These are phyloP conservation scores for Phaeolepiota aurea DNA, from an alignment of 768 basidiomycete species.

Conservation along the genomic window DNA sequence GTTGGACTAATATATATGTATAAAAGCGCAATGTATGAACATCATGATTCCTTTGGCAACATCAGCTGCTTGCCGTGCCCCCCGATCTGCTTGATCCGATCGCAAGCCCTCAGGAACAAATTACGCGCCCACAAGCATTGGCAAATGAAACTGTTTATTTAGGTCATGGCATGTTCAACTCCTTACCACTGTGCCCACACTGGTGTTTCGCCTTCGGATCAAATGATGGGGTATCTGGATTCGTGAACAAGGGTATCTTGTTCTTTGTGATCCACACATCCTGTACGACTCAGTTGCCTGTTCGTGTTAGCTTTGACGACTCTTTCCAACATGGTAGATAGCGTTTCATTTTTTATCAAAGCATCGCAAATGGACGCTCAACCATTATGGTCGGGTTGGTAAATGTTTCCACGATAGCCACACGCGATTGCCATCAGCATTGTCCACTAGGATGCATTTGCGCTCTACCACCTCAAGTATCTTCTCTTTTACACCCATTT, in stretches of 20 bases:
- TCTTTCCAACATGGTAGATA: too few species aligned
- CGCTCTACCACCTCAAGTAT: conserved; percentile 68
- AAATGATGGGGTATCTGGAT: too few species aligned
- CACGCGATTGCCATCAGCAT: conserved; percentile 48
- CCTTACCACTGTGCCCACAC: too few species aligned
- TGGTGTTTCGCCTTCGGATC: too few species aligned
- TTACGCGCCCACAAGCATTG: not conserved
- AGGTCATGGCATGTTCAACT: too few species aligned
- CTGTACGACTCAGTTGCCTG: not conserved
- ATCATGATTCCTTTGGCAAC: too few species aligned
- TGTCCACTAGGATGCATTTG: conserved; percentile 52
- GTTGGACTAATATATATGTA: too few species aligned
- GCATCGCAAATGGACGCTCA: not conserved
- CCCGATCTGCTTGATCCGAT: not conserved
- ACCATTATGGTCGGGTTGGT: conserved; percentile 13
- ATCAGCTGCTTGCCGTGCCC: not conserved
- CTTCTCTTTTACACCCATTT: conserved; percentile 66
- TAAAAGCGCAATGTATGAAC: too few species aligned
- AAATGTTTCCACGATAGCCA: conserved; percentile 55
- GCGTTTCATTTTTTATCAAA: not conserved
- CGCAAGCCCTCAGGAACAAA: not conserved
- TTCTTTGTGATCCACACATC: not conserved
- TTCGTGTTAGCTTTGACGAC: too few species aligned
- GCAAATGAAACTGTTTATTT: too few species aligned
- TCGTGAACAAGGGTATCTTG: too few species aligned